These are phyloP conservation scores for Tricholoma saponaceum DNA, from an alignment of 768 basidiomycete species.

Conservation along the genomic window DNA sequence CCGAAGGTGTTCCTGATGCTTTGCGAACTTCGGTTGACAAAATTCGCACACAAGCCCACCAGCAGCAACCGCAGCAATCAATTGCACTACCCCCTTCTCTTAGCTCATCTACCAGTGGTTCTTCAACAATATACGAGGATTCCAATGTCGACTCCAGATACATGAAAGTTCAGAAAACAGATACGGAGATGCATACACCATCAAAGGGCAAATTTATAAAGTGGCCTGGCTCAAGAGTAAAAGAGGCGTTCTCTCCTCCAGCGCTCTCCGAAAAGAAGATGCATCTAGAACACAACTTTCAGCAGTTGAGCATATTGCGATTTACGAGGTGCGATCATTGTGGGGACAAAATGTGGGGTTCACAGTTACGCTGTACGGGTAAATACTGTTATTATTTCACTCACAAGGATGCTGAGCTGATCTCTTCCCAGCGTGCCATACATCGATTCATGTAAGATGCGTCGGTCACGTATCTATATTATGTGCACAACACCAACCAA, in stretches of 20 bases:
- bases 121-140: slow-evolving; percentile 49
- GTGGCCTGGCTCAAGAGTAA: slow-evolving; percentile 58
- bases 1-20: slow-evolving; percentile 28
- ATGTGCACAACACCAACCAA: slow-evolving; percentile 59
- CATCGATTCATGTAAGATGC: slow-evolving; percentile 88
- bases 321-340: slow-evolving; percentile 95
- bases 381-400: slow-evolving; percentile 27
- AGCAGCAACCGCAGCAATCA: slow-evolving; percentile 27
- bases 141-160: slow-evolving; percentile 29
- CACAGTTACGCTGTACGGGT: slow-evolving; percentile 90
- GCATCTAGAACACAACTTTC: slow-evolving; percentile 75
- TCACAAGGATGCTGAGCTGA: background rate
- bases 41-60: slow-evolving; percentile 21
- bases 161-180: slow-evolving; percentile 39
- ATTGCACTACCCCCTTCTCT: slow-evolving; percentile 30
- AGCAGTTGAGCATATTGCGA: slow-evolving; percentile 81
- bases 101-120: slow-evolving; percentile 41
- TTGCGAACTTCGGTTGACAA: slow-evolving; percentile 25
- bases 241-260: slow-evolving; percentile 37
- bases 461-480: slow-evolving; percentile 57
- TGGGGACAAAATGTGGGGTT: slow-evolving; percentile 97
- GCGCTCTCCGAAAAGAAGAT: slow-evolving; percentile 31
- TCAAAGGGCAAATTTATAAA: slow-evolving; percentile 63
- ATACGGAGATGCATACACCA: slow-evolving; percentile 43
- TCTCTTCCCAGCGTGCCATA: slow-evolving; percentile 61